phyloP scores from a whole-genome alignment of 257 asterid species.

The Avicennia marina region DNA sequence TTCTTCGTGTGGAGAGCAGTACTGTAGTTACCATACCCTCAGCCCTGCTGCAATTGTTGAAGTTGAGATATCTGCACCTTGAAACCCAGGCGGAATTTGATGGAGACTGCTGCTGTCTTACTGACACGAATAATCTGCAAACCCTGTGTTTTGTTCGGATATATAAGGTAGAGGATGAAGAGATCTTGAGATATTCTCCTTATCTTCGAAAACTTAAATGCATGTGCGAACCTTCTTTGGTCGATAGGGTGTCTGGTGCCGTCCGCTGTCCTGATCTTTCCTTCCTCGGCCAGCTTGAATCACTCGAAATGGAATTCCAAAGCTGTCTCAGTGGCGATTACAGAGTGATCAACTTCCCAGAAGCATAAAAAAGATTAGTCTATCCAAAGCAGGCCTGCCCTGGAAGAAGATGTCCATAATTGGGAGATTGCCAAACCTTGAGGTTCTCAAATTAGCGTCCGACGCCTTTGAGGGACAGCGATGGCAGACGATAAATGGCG shows the following conservation, averaged over 20 bases:
- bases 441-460: conserved; percentile 15
- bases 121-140: background rate
- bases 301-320: background rate
- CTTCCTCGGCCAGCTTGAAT: conserved; percentile 2
- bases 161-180: background rate
- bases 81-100: background rate
- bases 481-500: conserved; percentile 1
- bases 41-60: background rate
- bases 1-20: background rate
- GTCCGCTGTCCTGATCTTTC: background rate
- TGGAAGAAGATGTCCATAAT: conserved; percentile 7
- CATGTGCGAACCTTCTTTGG: background rate
- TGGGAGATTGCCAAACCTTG: conserved; percentile 9
- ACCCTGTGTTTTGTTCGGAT: background rate
- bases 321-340: background rate
- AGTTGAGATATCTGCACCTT: conserved; percentile 12
- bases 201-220: conserved; percentile 6
- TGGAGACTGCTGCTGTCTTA: background rate
- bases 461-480: conserved; percentile 7
- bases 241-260: background rate
- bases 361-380: background rate
- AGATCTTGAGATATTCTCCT: background rate
- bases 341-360: background rate
- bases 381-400: background rate
- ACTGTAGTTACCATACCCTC: background rate